Evolutionary conservation across 2,329 filamentous ascomycete species (phyloP).

Genomic region (Neurospora sp.): DNA sequence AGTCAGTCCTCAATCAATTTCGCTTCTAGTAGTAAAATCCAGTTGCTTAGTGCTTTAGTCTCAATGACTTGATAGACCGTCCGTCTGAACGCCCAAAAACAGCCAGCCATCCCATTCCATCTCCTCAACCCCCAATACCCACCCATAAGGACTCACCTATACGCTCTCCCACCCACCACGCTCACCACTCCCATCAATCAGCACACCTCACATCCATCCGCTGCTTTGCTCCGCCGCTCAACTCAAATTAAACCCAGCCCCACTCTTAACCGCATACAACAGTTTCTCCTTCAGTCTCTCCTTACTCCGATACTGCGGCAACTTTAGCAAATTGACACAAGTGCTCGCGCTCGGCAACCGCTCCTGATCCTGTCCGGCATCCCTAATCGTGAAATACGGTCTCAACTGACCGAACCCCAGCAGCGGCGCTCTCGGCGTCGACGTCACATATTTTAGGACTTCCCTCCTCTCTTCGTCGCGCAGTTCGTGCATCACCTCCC

Average conservation of each 20-base stretch:
- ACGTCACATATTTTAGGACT: conserved; percentile 92
- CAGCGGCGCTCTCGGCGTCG: conserved; percentile 79
- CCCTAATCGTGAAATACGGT: conserved; percentile 81
- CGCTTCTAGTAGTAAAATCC: not conserved
- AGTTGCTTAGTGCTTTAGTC: not conserved
- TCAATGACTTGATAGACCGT: not conserved
- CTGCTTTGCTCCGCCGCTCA: conserved; percentile 18
- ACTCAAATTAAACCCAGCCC: conserved; percentile 83
- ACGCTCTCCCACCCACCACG: too few species aligned
- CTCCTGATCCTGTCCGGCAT: conserved; percentile 65
- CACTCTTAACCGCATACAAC: conserved; percentile 79
- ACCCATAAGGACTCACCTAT: not conserved
- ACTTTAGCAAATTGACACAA: conserved; percentile 87
- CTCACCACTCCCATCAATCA: not conserved
- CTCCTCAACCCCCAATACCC: not conserved
- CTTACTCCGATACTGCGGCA: conserved; percentile 68
- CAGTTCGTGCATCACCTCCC: conserved; percentile 74
- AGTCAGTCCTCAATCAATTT: not conserved
- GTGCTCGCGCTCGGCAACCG: conserved; percentile 88
- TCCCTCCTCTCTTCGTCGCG: conserved; percentile 69
- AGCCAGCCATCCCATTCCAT: not conserved
- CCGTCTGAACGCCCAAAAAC: not conserved
- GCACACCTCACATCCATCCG: not conserved
- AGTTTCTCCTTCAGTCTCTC: conserved; percentile 64
- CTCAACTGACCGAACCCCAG: conserved; percentile 80